These are phyloP conservation scores for Thielaviopsis euricoi DNA, from an alignment of 2,329 filamentous ascomycete genomes.

Conservation along the genomic window DNA sequence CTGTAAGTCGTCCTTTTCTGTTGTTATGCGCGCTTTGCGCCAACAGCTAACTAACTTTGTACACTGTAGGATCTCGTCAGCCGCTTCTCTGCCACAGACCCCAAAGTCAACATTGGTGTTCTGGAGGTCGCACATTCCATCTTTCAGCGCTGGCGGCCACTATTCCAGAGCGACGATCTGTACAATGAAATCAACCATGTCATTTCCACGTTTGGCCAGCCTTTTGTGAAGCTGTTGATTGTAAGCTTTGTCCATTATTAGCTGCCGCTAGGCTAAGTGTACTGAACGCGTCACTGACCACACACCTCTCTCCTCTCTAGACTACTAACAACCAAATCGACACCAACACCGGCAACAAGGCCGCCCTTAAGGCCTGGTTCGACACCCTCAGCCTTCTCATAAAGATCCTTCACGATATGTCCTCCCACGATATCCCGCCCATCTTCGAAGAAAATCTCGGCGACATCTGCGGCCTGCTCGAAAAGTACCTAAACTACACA, in stretches of 20 bases:
- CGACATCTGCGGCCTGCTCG: constrained; percentile 60
- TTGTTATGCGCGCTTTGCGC: background rate
- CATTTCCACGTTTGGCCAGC: constrained; percentile 62
- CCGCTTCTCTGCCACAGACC: constrained; percentile 65
- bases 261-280: background rate
- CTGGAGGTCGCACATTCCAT: constrained; percentile 96
- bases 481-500: constrained; percentile 86
- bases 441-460: constrained; percentile 81
- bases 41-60: background rate
- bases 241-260: constrained; percentile 26
- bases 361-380: constrained; percentile 59
- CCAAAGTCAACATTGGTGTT: constrained; percentile 79
- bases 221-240: constrained; percentile 66
- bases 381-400: constrained; percentile 74
- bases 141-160: constrained; percentile 85
- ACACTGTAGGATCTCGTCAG: constrained; percentile 60
- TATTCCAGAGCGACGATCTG: constrained; percentile 83
- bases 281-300: background rate
- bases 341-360: constrained; percentile 59
- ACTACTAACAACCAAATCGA: constrained; percentile 57
- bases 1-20: constrained; percentile 4
- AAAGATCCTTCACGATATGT: constrained; percentile 89
- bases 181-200: constrained; percentile 97
- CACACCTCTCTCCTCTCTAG: constrained; percentile 18
- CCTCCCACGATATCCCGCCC: constrained; percentile 89